These are phyloP conservation scores for Metschnikowia dekortorum DNA, from an alignment of 805 yeast species.

Conservation along the genomic window DNA sequence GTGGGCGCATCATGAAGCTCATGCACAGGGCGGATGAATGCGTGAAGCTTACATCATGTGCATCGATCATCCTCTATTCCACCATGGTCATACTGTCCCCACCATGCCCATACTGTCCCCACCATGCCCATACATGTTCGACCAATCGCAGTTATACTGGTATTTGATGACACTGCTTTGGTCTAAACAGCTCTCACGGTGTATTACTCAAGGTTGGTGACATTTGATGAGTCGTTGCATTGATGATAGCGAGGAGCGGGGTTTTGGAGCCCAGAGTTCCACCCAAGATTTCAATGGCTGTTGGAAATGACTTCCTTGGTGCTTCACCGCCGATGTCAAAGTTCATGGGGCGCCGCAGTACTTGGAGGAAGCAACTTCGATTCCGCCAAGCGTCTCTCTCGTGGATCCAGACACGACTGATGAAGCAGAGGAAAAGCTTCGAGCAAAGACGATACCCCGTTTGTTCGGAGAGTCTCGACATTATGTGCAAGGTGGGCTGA, in stretches of 20 bases:
- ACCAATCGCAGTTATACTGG: no score
- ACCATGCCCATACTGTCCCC: no score
- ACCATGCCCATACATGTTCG: no score
- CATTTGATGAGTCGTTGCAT: slow-evolving; percentile 97
- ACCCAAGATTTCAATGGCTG: slow-evolving; percentile 93
- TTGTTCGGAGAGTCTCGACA: slow-evolving; percentile 17
- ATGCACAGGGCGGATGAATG: no score
- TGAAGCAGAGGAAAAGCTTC: slow-evolving; percentile 29
- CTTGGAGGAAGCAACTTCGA: slow-evolving; percentile 78
- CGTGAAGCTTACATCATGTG: no score
- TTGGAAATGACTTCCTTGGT: slow-evolving; percentile 96
- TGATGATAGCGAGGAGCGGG: slow-evolving; percentile 98
- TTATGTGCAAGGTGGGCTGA: slow-evolving; percentile 2
- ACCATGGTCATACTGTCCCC: no score
- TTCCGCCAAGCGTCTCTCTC: slow-evolving; percentile 92
- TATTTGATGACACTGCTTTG: no score
- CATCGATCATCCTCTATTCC: no score
- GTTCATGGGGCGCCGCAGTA: slow-evolving; percentile 98
- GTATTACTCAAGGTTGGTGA: slow-evolving; percentile 42
- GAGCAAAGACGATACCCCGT: slow-evolving; percentile 12
- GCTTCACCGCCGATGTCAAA: slow-evolving; percentile 93
- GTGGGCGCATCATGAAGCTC: neutral
- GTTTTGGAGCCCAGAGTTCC: slow-evolving; percentile 87
- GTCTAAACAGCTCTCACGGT: no score
- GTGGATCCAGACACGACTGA: slow-evolving; percentile 22